Evolutionary conservation across 2,329 filamentous ascomycete genomes (phyloP), one percentile per base, ranked within the genome.

Genomic region (Pestalotiopsis sp.): DNA sequence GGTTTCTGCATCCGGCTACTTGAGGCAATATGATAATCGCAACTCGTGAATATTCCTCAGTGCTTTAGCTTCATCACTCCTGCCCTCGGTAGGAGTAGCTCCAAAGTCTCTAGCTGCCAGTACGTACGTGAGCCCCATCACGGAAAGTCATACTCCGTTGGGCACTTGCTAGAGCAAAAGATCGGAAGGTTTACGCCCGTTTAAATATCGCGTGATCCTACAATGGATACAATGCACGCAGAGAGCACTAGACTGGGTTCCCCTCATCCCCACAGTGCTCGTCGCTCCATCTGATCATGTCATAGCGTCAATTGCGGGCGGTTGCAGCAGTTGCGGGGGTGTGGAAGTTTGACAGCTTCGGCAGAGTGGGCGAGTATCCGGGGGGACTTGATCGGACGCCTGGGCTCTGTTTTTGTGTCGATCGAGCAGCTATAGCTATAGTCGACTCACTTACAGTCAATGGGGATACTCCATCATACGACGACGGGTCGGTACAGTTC

Each of bases 221-320:
- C 57, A 36, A 59, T 27, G 57, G 13, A 59, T 36, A 36, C 31
- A 36, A 36, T 36, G 31, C 31, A 36, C 31, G 57, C 2, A 25
- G 17, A 36, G 59, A 62, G 59, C 59, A 36, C 59, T 62, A 62
- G n/a, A 62, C 31, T 62, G 36, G 59, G 59, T 39, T 62, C 59
- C 31, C 59, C 59, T 27, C 27, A 62, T 36, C 59, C 57, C 27
- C 36, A 39, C 59, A 20, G 25, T 17, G 59, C 59, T 36, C 14
- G 36, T 11, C 13, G 59, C 59, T 20, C 25, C 27, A 13, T 13
- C 45, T 17, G 11, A 17, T 52, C 14, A 17, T 52, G 27, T 27
- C 25, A n/a, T 39, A 39, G 59, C 59, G 59, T 39, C 27, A 39
- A 38, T 20, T 52, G 45, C 20, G 45, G 45, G 45, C 45, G 45